phyloP scores from a whole-genome alignment of 2,329 filamentous ascomycete species.

The Fusarium zealandicum region DNA sequence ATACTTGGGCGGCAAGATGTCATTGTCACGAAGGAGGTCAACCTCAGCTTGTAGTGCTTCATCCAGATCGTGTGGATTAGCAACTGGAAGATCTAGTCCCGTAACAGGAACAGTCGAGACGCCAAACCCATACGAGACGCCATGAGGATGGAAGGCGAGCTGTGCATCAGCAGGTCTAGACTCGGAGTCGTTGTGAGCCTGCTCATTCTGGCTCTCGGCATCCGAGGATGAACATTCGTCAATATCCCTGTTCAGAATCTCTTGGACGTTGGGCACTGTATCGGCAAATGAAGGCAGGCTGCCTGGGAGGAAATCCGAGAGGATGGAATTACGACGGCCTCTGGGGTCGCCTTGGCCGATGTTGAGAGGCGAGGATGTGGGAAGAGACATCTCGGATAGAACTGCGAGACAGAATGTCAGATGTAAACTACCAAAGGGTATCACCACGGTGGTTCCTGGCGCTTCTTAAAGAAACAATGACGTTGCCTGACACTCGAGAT shows the following conservation, averaged over 20 bases:
- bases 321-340: slow-evolving; percentile 31
- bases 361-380: slow-evolving; percentile 18
- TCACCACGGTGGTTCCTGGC: neutral
- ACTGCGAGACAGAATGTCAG: neutral
- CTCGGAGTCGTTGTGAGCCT: slow-evolving; percentile 15
- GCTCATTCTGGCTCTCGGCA: slow-evolving; percentile 9
- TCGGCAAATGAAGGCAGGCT: slow-evolving; percentile 25
- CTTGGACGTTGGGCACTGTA: slow-evolving; percentile 20
- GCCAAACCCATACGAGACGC: slow-evolving; percentile 27
- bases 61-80: slow-evolving; percentile 34
- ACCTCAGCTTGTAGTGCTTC: slow-evolving; percentile 30
- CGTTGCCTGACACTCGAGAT: neutral
- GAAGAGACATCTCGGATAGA: slow-evolving; percentile 10
- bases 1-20: slow-evolving; percentile 23
- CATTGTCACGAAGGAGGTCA: slow-evolving; percentile 30
- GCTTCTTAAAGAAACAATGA: neutral
- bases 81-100: slow-evolving; percentile 23
- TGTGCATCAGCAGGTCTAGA: slow-evolving; percentile 16
- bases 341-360: neutral
- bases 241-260: slow-evolving; percentile 32
- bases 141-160: slow-evolving; percentile 33
- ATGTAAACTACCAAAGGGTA: too few relatives aligned
- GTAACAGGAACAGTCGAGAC: slow-evolving; percentile 31
- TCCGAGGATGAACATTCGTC: slow-evolving; percentile 34
- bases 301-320: slow-evolving; percentile 32